phyloP scores from a whole-genome alignment of 768 basidiomycete genomes.

The Collybiopsis confluens region DNA sequence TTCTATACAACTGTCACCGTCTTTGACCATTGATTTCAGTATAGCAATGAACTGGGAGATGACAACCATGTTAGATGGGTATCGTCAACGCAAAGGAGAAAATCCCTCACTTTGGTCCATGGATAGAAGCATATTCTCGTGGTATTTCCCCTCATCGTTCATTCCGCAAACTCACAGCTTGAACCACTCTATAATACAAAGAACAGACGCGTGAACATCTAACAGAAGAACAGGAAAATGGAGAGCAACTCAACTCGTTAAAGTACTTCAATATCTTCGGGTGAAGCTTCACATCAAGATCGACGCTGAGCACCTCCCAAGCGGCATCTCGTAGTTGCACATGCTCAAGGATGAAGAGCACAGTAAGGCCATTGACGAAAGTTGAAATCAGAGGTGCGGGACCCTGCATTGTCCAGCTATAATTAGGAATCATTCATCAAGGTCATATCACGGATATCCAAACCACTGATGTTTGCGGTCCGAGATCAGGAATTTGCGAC shows the following conservation, averaged over 20 bases:
- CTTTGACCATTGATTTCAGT: slow-evolving; percentile 75
- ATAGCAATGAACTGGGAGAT: slow-evolving; percentile 61
- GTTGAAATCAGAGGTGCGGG: slow-evolving; percentile 52
- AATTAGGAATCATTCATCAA: slow-evolving; percentile 56
- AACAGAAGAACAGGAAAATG: background rate
- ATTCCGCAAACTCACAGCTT: background rate
- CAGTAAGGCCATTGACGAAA: slow-evolving; percentile 67
- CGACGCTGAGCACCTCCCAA: slow-evolving; percentile 74
- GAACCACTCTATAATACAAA: slow-evolving; percentile 1
- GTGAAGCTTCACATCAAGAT: slow-evolving; percentile 70
- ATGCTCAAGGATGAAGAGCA: slow-evolving; percentile 58
- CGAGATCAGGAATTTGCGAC: slow-evolving; percentile 83
- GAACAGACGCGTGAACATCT: too few species aligned
- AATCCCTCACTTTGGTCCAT: slow-evolving; percentile 62
- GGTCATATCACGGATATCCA: slow-evolving; percentile 58
- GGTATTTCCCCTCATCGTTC: slow-evolving; percentile 10
- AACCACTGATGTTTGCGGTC: slow-evolving; percentile 64
- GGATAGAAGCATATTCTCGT: slow-evolving; percentile 42
- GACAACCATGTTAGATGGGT: background rate
- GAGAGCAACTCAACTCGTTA: slow-evolving; percentile 55
- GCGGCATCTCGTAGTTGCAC: slow-evolving; percentile 73
- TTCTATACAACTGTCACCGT: too few species aligned
- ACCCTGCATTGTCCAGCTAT: slow-evolving; percentile 56
- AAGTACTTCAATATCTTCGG: slow-evolving; percentile 64
- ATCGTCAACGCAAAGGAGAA: background rate